Evolutionary conservation across 768 basidiomycete species (phyloP), one percentile per base, ranked within the genome.

Genomic region (Pleurotus citrinopileatus): DNA sequence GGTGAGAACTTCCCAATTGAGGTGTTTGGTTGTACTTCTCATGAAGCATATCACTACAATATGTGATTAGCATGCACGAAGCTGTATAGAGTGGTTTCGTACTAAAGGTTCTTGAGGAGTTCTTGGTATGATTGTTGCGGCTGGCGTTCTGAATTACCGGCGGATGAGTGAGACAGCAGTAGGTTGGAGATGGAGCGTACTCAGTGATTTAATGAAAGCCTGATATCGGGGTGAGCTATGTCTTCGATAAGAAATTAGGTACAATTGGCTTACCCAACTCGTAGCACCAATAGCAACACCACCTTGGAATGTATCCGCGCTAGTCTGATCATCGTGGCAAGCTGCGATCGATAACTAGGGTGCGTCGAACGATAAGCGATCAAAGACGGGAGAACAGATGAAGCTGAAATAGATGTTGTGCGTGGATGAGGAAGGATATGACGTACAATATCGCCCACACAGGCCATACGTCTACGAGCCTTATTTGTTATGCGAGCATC

Each of bases 241-340:
- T 52, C 17, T 1, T 2, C 42, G 50, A 32, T 44, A 25, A 47
- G 25, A 53, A 26, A 19, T 15, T 32, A 19, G 56, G 40, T n/a
- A n/a, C n/a, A n/a, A n/a, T n/a, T n/a, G 5, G 70, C 86, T 45
- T 63, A 89, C 88, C 68, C 86, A 77, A 66, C 87, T 89, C 85
- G 91, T 91, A 2, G 89, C 89, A 2, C 89, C 89, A 5, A 87
- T 83, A 0, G 88, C 84, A 3, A 80, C 71, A 19, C 85, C 86
- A 20, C 73, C 75, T 23, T 78, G 72, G 47, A 80, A 79, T 1
- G 87, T 87, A 62, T 90, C 89, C 0, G 86, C 84, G 62, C 87
- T 90, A 0, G 80, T 89, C 66, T 89, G 81, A 28, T 76, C 76
- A 64, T 91, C 89, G 50, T 80, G 74, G 61, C 88, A 89, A 19